phyloP scores from a whole-genome alignment of 305 asterid genomes.

The Fraxinus ornus region DNA sequence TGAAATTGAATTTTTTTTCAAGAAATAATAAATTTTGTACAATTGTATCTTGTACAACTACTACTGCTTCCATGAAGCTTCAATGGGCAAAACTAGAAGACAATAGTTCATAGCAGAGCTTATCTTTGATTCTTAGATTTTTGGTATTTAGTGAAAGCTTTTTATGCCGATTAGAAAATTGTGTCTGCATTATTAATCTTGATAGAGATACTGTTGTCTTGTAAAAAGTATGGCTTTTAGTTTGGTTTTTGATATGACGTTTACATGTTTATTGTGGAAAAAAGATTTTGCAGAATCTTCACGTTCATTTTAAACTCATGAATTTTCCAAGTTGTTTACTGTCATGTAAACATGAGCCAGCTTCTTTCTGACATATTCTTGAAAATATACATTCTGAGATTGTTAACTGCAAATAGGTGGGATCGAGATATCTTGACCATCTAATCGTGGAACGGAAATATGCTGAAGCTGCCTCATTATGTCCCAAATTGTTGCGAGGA shows the following conservation, averaged over 20 bases:
- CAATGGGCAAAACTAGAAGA: neutral
- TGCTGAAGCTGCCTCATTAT: slow-evolving; percentile 91
- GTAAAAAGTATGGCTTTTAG: neutral
- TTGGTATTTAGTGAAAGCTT: slow-evolving; percentile 7
- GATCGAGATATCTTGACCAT: slow-evolving; percentile 90
- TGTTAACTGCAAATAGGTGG: slow-evolving; percentile 60
- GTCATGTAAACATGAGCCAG: slow-evolving; percentile 9
- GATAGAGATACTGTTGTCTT: slow-evolving; percentile 13
- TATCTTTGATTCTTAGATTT: slow-evolving; percentile 16
- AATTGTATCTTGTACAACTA: neutral
- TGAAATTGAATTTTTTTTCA: neutral
- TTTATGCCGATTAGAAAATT: slow-evolving; percentile 13
- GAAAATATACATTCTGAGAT: slow-evolving; percentile 16
- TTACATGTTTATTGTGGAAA: neutral
- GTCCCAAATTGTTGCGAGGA: slow-evolving; percentile 90
- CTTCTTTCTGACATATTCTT: slow-evolving; percentile 15
- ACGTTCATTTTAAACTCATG: neutral
- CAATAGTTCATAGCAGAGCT: neutral
- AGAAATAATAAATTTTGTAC: neutral
- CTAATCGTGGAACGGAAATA: slow-evolving; percentile 91
- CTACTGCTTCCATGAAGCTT: slow-evolving; percentile 2
- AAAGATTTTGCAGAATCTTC: slow-evolving; percentile 18
- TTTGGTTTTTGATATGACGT: slow-evolving; percentile 1
- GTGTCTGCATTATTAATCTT: slow-evolving; percentile 1
- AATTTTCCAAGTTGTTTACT: neutral